Evolutionary conservation across 1,139 yeast genomes (phyloP), one percentile per base, ranked within the genome.

Genomic region (Yamadazyma conglobata): DNA sequence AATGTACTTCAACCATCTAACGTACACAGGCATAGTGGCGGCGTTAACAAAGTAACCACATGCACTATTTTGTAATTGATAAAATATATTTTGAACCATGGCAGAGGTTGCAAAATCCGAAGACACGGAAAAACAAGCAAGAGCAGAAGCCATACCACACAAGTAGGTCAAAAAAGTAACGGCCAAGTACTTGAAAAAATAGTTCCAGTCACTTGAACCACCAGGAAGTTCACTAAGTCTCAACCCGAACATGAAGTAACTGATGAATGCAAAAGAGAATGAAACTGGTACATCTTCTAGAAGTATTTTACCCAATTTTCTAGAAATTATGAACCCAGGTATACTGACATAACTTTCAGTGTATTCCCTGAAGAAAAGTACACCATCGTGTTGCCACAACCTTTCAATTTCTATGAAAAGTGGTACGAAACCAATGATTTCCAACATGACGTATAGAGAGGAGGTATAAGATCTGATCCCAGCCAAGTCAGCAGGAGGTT

Each of bases 31-130:
- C 79, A 85, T 73, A 2, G 78, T 69, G 11, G 68, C 62, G 0
- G 89, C 77, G 53, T 83, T 85, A 13, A 80, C 84, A 47, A 83
- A 85, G 54, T 77, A 84, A 0, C 95, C 95, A 54, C 88, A 80
- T 0, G 88, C 86, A 65, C 81, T 73, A 30, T 85, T 77, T 48
- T 84, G 88, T 18, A 82, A 55, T 24, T 88, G 86, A 49, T 77
- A 82, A 35, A 77, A 70, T 30, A 78, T 51, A 46, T 83, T 84
- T 20, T 78, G 70, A 13, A 80, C 55, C 35, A 84, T 60, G 0
- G 87, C 69, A 2, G 89, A 80, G 18, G 72, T 61, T 2, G 89
- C 60, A 43, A 82, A 83, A 44, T 80, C 83, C 27, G 84, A 56
- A 0, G 83, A 66, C 3, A 79, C 43, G 1, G 86, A 71, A 33